Conservation (phyloP, 1,139 yeast species). For the Sugiyamaella xylanicola region DNA sequence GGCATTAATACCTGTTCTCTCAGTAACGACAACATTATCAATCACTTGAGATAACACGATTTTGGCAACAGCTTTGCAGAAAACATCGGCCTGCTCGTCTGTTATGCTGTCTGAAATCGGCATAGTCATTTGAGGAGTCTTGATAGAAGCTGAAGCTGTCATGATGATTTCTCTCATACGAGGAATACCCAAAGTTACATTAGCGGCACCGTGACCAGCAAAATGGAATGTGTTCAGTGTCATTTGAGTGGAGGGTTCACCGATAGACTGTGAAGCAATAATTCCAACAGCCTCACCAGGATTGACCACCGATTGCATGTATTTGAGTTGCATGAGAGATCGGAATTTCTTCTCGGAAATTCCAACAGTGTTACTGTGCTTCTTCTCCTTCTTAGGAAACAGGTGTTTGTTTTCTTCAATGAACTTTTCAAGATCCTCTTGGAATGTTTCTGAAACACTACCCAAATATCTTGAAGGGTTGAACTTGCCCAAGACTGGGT, state of each 20-base stretch:
- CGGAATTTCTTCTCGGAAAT: constrained; percentile 85
- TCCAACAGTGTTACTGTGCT: constrained; percentile 38
- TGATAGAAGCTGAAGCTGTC: constrained; percentile 95
- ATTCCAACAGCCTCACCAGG: constrained; percentile 99
- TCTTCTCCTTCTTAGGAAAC: constrained; percentile 55
- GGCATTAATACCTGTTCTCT: constrained; percentile 65
- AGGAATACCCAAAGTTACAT: constrained; percentile 98
- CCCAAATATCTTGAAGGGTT: constrained; percentile 92
- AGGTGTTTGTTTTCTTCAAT: constrained; percentile 51
- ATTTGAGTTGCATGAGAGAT: constrained; percentile 96
- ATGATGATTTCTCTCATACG: constrained; percentile 99
- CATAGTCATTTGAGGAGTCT: constrained; percentile 97
- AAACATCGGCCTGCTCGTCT: constrained; percentile 86
- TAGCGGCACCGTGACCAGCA: constrained; percentile 99
- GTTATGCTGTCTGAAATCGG: constrained; percentile 78
- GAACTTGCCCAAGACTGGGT: constrained; percentile 83
- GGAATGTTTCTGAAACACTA: constrained; percentile 88
- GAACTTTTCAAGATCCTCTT: constrained; percentile 72
- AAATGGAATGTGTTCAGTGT: constrained; percentile 99
- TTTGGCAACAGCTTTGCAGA: constrained; percentile 87
- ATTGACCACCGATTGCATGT: constrained; percentile 90
- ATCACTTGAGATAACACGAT: constrained; percentile 87
- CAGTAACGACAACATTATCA: constrained; percentile 82
- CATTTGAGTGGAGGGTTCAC: constrained; percentile 99
- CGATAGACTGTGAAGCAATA: constrained; percentile 96